A percentile compares a stretch with the other conserved stretches of the same genome.
Evolutionary conservation across 257 asterid genomes (phyloP).

Genomic region (Solanum piurae): DNA sequence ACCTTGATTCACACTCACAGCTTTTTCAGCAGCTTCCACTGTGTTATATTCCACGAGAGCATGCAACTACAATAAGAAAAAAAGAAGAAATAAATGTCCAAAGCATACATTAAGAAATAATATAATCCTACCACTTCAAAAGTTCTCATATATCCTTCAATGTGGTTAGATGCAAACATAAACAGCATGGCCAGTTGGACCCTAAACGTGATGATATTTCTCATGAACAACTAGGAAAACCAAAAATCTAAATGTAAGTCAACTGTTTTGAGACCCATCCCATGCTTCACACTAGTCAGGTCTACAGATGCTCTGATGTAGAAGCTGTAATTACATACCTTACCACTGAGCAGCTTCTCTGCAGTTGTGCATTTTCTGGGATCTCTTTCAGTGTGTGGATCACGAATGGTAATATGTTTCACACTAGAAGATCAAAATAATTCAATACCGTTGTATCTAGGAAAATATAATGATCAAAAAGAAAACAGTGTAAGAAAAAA

Average conservation of each 20-base stretch:
- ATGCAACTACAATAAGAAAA: constrained; percentile 47
- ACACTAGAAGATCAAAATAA: constrained; percentile 35
- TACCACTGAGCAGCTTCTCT: constrained; percentile 82
- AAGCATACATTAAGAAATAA: background rate
- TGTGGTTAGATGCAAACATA: background rate
- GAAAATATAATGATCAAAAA: background rate
- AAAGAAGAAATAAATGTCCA: background rate
- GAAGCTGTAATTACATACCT: constrained; percentile 36
- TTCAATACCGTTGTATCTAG: background rate
- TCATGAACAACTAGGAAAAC: background rate
- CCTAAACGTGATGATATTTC: background rate
- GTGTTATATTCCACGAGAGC: constrained; percentile 85
- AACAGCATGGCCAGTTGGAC: background rate
- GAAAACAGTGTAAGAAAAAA: background rate
- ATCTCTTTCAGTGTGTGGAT: constrained; percentile 63
- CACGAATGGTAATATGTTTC: constrained; percentile 54
- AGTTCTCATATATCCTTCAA: background rate
- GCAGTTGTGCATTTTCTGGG: constrained; percentile 54
- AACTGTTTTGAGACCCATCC: background rate
- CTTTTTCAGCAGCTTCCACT: constrained; percentile 85
- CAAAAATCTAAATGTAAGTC: background rate
- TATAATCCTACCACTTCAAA: background rate
- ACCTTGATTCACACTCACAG: constrained; percentile 50
- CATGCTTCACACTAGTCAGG: background rate
- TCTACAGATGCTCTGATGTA: background rate